Percentiles rank a stretch among this genome's conserved stretches.
These are phyloP conservation scores for Barnettozyma salicaria DNA, from an alignment of 805 yeast genomes.

Conservation along the genomic window DNA sequence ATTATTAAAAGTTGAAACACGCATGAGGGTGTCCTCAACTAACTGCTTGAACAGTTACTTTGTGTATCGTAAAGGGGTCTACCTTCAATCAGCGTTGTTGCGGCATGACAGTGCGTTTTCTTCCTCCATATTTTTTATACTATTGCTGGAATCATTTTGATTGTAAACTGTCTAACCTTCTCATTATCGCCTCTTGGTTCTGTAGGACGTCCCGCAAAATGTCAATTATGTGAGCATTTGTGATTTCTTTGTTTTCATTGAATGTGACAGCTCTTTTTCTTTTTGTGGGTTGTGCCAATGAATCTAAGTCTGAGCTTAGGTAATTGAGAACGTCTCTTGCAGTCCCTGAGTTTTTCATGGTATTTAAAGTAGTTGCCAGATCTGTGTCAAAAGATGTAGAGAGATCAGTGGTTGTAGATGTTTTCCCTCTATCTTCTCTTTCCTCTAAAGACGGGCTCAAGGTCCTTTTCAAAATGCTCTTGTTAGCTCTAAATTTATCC, in stretches of 20 bases:
- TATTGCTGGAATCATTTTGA: slow-evolving; percentile 2
- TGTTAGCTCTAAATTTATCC: slow-evolving; percentile 15
- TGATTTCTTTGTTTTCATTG: slow-evolving; percentile 5
- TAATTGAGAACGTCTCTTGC: slow-evolving; percentile 18
- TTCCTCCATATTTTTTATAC: too few relatives aligned
- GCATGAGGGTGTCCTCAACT: too few relatives aligned
- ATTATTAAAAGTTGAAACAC: too few relatives aligned
- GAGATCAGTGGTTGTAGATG: background rate
- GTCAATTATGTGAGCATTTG: slow-evolving; percentile 7
- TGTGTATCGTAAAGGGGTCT: too few relatives aligned
- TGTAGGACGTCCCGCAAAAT: slow-evolving; percentile 11
- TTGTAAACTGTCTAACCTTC: slow-evolving; percentile 14
- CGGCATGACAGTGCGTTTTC: too few relatives aligned
- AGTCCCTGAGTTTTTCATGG: slow-evolving; percentile 19
- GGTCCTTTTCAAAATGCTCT: slow-evolving; percentile 16
- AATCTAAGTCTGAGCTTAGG: slow-evolving; percentile 6
- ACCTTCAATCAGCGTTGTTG: too few relatives aligned
- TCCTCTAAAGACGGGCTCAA: slow-evolving; percentile 15
- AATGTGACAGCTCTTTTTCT: slow-evolving; percentile 29
- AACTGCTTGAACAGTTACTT: too few relatives aligned
- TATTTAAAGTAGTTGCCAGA: slow-evolving; percentile 22
- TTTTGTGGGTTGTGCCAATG: slow-evolving; percentile 18
- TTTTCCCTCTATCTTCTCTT: slow-evolving; percentile 5
- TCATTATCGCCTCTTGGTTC: slow-evolving; percentile 18
- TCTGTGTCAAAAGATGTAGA: slow-evolving; percentile 12